phyloP scores from a whole-genome alignment of 1,139 yeast species.

The Kodamaea anthophila region DNA sequence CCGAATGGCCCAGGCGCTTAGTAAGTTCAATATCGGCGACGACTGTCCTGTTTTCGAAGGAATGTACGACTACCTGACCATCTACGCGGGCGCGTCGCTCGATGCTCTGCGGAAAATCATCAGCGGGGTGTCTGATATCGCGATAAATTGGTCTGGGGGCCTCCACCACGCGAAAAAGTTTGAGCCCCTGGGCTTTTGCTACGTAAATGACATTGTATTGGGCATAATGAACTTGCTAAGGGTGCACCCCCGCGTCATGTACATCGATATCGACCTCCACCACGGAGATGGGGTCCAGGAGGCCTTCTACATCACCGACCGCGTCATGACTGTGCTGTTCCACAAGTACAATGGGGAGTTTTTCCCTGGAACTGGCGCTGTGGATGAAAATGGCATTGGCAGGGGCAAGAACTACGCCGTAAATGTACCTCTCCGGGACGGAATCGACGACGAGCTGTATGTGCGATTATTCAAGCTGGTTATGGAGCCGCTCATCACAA shows the following conservation, averaged over 20 bases:
- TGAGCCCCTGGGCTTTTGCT: constrained; percentile 94
- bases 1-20: constrained; percentile 45
- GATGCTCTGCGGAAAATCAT: constrained; percentile 87
- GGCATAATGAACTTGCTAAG: constrained; percentile 78
- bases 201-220: constrained; percentile 88
- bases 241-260: constrained; percentile 84
- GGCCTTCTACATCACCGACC: constrained; percentile 89
- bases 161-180: constrained; percentile 93
- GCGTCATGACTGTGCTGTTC: constrained; percentile 93
- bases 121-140: constrained; percentile 85
- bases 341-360: constrained; percentile 94
- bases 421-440: constrained; percentile 92
- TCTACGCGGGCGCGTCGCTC: constrained; percentile 87
- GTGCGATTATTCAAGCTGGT: constrained; percentile 71
- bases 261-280: constrained; percentile 92
- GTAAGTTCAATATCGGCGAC: constrained; percentile 79
- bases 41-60: constrained; percentile 98
- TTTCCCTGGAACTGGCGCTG: constrained; percentile 93
- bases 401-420: constrained; percentile 81
- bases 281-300: constrained; percentile 99
- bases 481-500: constrained; percentile 79
- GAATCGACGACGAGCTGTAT: constrained; percentile 91
- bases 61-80: constrained; percentile 76
- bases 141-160: constrained; percentile 97
- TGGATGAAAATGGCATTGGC: constrained; percentile 82